These are phyloP conservation scores for Hylodesmum podocarpum DNA, from an alignment of 306 rosid genomes.

Conservation along the genomic window DNA sequence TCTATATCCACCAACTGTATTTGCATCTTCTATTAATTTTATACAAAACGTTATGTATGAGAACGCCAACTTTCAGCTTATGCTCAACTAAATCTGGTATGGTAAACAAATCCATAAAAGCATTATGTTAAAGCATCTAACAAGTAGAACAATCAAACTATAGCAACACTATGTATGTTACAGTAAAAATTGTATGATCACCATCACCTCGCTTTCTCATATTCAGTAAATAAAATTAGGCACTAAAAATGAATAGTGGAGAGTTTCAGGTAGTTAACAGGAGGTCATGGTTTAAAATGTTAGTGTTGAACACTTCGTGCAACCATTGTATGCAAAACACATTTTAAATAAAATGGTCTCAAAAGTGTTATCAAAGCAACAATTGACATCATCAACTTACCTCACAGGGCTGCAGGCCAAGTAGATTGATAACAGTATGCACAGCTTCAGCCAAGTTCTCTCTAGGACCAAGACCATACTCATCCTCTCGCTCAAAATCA, in stretches of 20 bases:
- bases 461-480: constrained; percentile 92
- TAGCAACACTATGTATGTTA: not conserved
- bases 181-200: constrained; percentile 16
- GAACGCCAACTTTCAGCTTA: not conserved
- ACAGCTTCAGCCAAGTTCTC: constrained; percentile 92
- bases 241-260: not conserved
- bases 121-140: not conserved
- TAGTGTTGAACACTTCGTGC: not conserved
- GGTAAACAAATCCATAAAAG: not conserved
- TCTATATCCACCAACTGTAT: not conserved
- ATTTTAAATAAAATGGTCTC: not conserved
- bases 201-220: constrained; percentile 23
- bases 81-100: not conserved
- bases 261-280: not conserved
- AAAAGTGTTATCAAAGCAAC: constrained; percentile 15
- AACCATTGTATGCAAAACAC: not conserved
- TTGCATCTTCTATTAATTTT: not conserved
- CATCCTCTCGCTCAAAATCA: constrained; percentile 86
- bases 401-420: constrained; percentile 99
- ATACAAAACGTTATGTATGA: not conserved
- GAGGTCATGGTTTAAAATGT: not conserved
- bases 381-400: constrained; percentile 40
- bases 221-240: not conserved
- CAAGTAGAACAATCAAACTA: constrained; percentile 11
- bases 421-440: constrained; percentile 73